These are phyloP conservation scores for Casuarina cunninghamiana DNA, from an alignment of 306 rosid genomes.

Conservation along the genomic window DNA sequence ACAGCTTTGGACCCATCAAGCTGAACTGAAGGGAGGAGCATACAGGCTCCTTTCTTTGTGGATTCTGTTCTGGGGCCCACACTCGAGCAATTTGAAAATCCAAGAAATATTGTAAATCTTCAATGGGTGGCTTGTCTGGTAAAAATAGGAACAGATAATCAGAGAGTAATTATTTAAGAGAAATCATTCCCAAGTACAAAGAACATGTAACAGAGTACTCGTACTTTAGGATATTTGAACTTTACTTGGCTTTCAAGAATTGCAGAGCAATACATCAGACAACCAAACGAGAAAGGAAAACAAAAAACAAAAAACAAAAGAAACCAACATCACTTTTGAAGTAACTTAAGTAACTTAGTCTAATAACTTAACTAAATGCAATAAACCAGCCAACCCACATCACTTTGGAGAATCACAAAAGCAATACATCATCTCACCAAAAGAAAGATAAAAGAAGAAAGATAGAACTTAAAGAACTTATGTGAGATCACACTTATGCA, in stretches of 20 bases:
- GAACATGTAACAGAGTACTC: background rate
- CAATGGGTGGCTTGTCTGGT: conserved; percentile 93
- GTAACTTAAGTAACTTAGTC: too few relatives aligned
- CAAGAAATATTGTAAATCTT: conserved; percentile 93
- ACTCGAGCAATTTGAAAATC: conserved; percentile 86
- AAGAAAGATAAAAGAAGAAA: background rate
- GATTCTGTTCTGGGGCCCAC: conserved; percentile 92
- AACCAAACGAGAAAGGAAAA: background rate
- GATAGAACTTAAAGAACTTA: background rate
- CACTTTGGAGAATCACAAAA: background rate
- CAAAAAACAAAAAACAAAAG: background rate
- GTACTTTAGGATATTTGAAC: background rate
- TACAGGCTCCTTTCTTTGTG: conserved; percentile 92
- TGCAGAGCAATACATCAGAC: background rate
- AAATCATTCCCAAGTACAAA: background rate
- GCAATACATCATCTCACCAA: background rate
- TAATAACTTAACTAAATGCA: too few relatives aligned
- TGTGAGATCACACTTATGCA: background rate
- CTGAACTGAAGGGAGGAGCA: conserved; percentile 89
- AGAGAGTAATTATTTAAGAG: conserved; percentile 7
- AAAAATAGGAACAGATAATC: conserved; percentile 19
- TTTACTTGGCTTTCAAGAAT: background rate
- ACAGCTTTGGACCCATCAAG: conserved; percentile 97
- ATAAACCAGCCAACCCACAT: too few relatives aligned
- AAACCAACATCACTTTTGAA: too few relatives aligned